A percentile compares a stretch with the other conserved stretches of the same genome.
These are phyloP conservation scores for Aspergillus awamori DNA, from an alignment of 2,329 filamentous ascomycete genomes.

Conservation along the genomic window DNA sequence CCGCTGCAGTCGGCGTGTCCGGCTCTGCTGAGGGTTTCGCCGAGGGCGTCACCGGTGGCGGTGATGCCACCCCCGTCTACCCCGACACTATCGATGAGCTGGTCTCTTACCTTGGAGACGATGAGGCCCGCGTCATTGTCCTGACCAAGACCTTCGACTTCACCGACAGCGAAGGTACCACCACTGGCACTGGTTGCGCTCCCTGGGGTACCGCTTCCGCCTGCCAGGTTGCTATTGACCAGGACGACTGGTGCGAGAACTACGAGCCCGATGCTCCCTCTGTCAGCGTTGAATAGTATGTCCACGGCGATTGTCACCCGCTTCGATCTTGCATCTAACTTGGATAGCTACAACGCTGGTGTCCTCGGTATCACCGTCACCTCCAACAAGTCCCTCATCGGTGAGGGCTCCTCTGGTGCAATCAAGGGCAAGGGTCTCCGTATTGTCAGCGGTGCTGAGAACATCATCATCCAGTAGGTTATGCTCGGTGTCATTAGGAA, in stretches of 20 bases:
- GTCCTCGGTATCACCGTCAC: constrained; percentile 54
- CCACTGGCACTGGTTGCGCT: constrained; percentile 55
- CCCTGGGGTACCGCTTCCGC: constrained; percentile 57
- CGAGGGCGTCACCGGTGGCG: constrained; percentile 63
- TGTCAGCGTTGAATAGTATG: constrained; percentile 43
- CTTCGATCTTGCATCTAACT: constrained; percentile 25
- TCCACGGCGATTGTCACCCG: background rate
- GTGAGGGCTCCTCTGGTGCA: constrained; percentile 55
- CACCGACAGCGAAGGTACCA: constrained; percentile 37
- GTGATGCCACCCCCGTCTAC: constrained; percentile 56
- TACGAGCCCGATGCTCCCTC: constrained; percentile 58
- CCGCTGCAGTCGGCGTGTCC: constrained; percentile 24
- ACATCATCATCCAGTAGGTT: constrained; percentile 61
- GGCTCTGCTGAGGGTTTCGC: constrained; percentile 53
- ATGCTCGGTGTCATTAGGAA: background rate
- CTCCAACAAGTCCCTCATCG: constrained; percentile 62
- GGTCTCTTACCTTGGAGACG: constrained; percentile 61
- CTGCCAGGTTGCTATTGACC: constrained; percentile 64
- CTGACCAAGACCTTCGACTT: constrained; percentile 33
- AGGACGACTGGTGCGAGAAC: constrained; percentile 62
- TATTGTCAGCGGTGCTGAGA: constrained; percentile 50
- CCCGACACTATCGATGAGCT: constrained; percentile 61
- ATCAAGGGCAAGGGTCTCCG: constrained; percentile 64
- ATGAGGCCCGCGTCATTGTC: constrained; percentile 59
- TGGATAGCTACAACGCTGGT: constrained; percentile 54